Percentiles rank a stretch among this genome's conserved stretches.
Evolutionary conservation across 495 filamentous ascomycete species (phyloP).

Genomic region (Aspergillus baeticus): DNA sequence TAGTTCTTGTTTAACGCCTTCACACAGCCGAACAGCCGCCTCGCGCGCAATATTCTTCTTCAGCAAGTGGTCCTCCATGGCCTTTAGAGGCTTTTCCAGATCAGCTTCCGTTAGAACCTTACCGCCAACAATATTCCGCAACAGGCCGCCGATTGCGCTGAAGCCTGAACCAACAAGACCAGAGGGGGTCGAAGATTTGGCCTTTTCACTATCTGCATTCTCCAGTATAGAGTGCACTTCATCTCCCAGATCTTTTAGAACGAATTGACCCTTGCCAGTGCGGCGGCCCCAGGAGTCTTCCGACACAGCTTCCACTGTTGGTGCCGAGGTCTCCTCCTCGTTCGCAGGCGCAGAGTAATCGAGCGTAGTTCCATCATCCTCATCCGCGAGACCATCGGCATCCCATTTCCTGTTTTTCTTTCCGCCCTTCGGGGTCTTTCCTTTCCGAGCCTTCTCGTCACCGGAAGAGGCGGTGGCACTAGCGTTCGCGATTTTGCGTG

Average conservation of each 20-base stretch:
- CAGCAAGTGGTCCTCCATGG: conserved; percentile 92
- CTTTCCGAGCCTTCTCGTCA: conserved; percentile 67
- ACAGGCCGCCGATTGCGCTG: conserved; percentile 78
- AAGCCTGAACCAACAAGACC: conserved; percentile 76
- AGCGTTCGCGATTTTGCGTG: conserved; percentile 68
- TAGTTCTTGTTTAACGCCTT: conserved; percentile 85
- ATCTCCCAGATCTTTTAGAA: conserved; percentile 88
- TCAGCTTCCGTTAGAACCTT: conserved; percentile 86
- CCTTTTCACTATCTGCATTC: conserved; percentile 64
- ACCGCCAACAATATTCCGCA: conserved; percentile 91
- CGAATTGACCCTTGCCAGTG: conserved; percentile 86
- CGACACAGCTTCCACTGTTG: conserved; percentile 68
- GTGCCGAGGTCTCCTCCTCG: conserved; percentile 50
- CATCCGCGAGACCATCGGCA: conserved; percentile 82
- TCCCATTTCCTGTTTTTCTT: conserved; percentile 93
- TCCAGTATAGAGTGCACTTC: conserved; percentile 88
- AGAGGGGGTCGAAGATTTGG: conserved; percentile 42
- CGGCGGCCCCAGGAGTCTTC: conserved; percentile 78
- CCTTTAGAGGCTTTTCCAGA: conserved; percentile 85
- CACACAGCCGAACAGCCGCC: conserved; percentile 86
- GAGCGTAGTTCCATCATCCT: conserved; percentile 74
- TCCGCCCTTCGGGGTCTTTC: conserved; percentile 55
- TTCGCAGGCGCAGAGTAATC: conserved; percentile 78
- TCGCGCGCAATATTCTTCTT: conserved; percentile 96
- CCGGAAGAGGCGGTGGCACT: conserved; percentile 76